Evolutionary conservation across 129 eudicot species (phyloP).

Genomic region (Tagetes erecta): DNA sequence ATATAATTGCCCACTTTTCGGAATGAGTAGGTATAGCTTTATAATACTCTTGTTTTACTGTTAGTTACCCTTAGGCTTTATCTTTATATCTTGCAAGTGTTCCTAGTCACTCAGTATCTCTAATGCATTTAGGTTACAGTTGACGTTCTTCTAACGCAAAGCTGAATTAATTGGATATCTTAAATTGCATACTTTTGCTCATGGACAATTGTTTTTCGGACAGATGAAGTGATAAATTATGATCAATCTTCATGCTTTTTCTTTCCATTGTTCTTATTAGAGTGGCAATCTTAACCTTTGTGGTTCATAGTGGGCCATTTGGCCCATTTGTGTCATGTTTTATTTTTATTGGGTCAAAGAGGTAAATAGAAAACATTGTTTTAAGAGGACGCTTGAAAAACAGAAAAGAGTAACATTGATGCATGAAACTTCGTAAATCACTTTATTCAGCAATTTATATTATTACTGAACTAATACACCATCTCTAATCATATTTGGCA

Average conservation of each 20-base stretch:
- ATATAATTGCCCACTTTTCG: background rate
- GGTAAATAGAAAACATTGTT: background rate
- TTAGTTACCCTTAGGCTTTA: background rate
- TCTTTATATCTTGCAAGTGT: background rate
- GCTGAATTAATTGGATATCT: background rate
- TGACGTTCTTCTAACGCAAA: background rate
- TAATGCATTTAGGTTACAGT: background rate
- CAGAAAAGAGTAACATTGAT: background rate
- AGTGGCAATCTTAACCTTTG: background rate
- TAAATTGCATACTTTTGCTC: background rate
- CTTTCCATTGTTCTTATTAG: slow-evolving; percentile 2
- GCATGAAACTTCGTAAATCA: background rate
- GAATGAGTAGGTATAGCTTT: background rate
- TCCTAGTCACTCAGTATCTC: background rate
- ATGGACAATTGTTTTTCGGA: background rate
- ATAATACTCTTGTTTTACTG: background rate
- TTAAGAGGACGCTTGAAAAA: background rate
- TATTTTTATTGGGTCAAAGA: background rate
- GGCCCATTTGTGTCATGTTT: background rate
- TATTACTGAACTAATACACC: background rate
- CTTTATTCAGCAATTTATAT: background rate
- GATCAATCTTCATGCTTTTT: slow-evolving; percentile 13
- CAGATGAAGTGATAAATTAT: background rate
- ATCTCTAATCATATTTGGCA: background rate
- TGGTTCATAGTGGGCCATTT: background rate